These are phyloP conservation scores for Rhizopus microsporus DNA, from an alignment of 371 early-diverging fungal genomes.

Conservation along the genomic window DNA sequence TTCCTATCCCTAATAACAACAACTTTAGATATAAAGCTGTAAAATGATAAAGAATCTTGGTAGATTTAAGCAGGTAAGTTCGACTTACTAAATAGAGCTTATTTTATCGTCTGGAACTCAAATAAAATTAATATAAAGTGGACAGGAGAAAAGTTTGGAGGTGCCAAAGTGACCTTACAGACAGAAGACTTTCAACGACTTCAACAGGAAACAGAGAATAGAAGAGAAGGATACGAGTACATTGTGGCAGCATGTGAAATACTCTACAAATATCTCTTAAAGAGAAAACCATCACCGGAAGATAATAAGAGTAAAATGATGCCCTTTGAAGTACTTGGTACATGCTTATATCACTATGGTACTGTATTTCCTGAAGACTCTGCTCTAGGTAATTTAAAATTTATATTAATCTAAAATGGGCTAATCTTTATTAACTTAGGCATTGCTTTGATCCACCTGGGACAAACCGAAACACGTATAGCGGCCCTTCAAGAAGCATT, in stretches of 20 bases:
- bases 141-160: slow-evolving; percentile 53
- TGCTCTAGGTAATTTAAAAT: slow-evolving; percentile 49
- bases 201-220: slow-evolving; percentile 36
- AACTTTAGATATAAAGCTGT: neutral
- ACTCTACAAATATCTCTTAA: slow-evolving; percentile 37
- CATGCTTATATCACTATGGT: slow-evolving; percentile 62
- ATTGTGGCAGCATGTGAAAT: slow-evolving; percentile 33
- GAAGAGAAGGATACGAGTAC: slow-evolving; percentile 40
- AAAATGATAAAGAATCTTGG: slow-evolving; percentile 70
- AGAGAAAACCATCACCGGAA: slow-evolving; percentile 59
- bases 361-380: slow-evolving; percentile 60
- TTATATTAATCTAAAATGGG: neutral
- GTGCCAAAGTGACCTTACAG: slow-evolving; percentile 45
- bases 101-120: neutral
- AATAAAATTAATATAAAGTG: slow-evolving; percentile 35
- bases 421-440: slow-evolving; percentile 31
- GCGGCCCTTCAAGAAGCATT: slow-evolving; percentile 62
- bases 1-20: neutral
- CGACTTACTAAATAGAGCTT: neutral
- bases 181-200: slow-evolving; percentile 50
- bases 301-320: slow-evolving; percentile 61
- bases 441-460: slow-evolving; percentile 54
- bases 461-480: slow-evolving; percentile 67
- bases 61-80: slow-evolving; percentile 65
- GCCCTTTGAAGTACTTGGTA: slow-evolving; percentile 65